Conservation (phyloP, 139 green algal genomes). For the Trebouxia sp. region DNA sequence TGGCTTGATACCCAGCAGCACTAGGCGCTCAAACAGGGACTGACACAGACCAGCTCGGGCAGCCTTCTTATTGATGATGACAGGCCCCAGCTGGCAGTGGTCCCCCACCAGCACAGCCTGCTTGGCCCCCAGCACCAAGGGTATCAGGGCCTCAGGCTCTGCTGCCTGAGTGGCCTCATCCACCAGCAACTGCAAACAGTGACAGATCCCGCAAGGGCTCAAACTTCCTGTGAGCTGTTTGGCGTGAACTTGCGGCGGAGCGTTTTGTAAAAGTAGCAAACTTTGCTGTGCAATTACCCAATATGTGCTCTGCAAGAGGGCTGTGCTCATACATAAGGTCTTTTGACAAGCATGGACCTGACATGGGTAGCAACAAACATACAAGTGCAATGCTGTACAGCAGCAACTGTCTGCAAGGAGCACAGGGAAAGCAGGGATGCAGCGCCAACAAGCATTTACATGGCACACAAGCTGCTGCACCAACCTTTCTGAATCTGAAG, state of each 20-base stretch:
- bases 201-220: too few relatives aligned
- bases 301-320: neutral
- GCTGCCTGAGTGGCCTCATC: conserved; percentile 95
- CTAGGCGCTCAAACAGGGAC: conserved; percentile 94
- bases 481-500: conserved; percentile 87
- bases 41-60: conserved; percentile 86
- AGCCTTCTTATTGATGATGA: conserved; percentile 86
- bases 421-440: too few relatives aligned
- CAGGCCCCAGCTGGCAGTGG: conserved; percentile 95
- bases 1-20: conserved; percentile 90
- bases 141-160: conserved; percentile 94
- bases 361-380: neutral
- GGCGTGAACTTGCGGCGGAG: too few relatives aligned
- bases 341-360: neutral
- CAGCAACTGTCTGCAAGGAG: neutral
- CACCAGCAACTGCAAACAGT: conserved; percentile 84
- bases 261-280: too few relatives aligned
- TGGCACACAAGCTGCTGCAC: neutral
- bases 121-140: conserved; percentile 94
- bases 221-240: too few relatives aligned
- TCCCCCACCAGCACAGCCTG: conserved; percentile 96
- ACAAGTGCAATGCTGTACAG: neutral
- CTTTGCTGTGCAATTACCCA: neutral
- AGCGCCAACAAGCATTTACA: neutral
- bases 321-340: neutral